Evolutionary conservation across 371 early-diverging fungal genomes (phyloP).

Genomic region (Phascolomyces articulosus): DNA sequence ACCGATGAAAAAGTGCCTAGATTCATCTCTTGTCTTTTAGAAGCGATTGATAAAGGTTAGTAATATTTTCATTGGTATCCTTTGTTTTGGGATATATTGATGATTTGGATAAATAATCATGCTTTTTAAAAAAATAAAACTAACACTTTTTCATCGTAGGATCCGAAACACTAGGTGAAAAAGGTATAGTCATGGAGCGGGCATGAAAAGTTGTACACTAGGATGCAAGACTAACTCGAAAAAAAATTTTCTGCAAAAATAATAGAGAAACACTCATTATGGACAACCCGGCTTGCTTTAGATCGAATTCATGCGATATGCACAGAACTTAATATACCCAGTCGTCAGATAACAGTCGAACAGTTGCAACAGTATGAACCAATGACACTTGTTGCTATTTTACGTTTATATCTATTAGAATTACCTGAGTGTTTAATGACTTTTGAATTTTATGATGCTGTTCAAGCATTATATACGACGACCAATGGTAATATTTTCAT

Average conservation of each 20-base stretch:
- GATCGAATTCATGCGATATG: constrained; percentile 55
- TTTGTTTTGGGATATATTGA: not conserved
- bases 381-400: constrained; percentile 61
- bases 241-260: not conserved
- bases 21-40: constrained; percentile 50
- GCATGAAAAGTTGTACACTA: not conserved
- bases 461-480: constrained; percentile 60
- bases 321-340: constrained; percentile 64
- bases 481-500: constrained; percentile 55
- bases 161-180: constrained; percentile 8
- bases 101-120: not conserved
- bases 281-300: constrained; percentile 66
- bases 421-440: constrained; percentile 72
- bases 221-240: too few species aligned
- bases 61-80: too few species aligned
- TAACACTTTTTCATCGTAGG: constrained; percentile 5
- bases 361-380: constrained; percentile 60
- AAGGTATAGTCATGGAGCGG: constrained; percentile 3
- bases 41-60: constrained; percentile 34
- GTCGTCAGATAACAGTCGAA: constrained; percentile 52
- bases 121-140: not conserved
- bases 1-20: constrained; percentile 60
- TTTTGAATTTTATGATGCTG: constrained; percentile 73
- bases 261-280: constrained; percentile 35
- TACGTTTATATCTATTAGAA: constrained; percentile 73